Percentiles rank a stretch among this genome's conserved stretches.
phyloP scores from a whole-genome alignment of 768 basidiomycete genomes.

The Leccinum incarnatum region DNA sequence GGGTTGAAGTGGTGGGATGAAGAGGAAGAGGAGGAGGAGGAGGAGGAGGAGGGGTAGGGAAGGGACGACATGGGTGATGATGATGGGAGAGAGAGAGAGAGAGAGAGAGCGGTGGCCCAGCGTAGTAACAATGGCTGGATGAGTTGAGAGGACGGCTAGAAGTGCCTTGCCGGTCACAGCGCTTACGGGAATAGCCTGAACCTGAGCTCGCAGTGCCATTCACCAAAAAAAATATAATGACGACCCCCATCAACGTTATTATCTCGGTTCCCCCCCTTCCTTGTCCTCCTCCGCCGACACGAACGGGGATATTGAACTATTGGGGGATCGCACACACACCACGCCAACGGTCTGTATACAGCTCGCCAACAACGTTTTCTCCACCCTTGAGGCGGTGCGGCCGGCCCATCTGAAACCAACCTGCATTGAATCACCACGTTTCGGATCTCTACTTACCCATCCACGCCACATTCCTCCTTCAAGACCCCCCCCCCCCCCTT shows the following conservation, averaged over 20 bases:
- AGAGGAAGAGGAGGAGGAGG: constrained; percentile 13
- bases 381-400: constrained; percentile 12
- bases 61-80: constrained; percentile 34
- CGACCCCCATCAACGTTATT: background rate
- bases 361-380: constrained; percentile 22
- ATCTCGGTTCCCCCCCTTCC: background rate
- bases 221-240: constrained; percentile 7
- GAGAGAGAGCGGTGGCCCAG: constrained; percentile 35
- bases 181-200: constrained; percentile 27
- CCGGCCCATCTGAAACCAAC: constrained; percentile 13
- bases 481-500: background rate
- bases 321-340: background rate
- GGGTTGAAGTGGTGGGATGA: constrained; percentile 15
- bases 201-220: background rate
- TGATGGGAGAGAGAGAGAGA: constrained; percentile 34
- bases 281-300: constrained; percentile 1
- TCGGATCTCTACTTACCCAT: constrained; percentile 12
- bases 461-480: constrained; percentile 6
- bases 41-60: constrained; percentile 27
- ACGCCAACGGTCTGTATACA: constrained; percentile 14
- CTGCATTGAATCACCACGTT: constrained; percentile 8
- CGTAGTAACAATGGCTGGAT: constrained; percentile 43
- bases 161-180: constrained; percentile 38
- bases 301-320: background rate
- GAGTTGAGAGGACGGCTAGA: constrained; percentile 34